Conservation (phyloP, 495 filamentous ascomycete species). For the Astrothelium subdiscretum region DNA sequence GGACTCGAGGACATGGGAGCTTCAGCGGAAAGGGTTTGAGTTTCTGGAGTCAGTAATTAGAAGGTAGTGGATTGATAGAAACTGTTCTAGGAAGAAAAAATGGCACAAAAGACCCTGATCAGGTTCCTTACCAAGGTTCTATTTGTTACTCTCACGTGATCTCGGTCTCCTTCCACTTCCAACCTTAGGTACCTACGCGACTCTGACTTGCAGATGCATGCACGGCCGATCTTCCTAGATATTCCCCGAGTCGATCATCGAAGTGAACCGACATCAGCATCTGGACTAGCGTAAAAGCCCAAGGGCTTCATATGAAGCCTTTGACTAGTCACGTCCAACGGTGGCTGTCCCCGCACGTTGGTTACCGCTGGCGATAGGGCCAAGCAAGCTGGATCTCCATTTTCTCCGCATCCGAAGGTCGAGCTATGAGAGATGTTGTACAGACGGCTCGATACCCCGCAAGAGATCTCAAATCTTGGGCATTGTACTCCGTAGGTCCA, state of each 20-base stretch:
- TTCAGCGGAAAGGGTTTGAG: slow-evolving; percentile 5
- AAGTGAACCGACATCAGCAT: too few species aligned
- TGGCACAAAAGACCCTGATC: too few species aligned
- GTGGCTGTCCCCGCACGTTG: not conserved
- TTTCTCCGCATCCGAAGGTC: not conserved
- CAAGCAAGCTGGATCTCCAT: not conserved
- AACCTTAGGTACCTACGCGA: too few species aligned
- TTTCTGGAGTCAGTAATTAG: not conserved
- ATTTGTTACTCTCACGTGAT: too few species aligned
- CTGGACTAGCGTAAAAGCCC: too few species aligned
- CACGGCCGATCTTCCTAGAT: too few species aligned
- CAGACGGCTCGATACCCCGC: not conserved
- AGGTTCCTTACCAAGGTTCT: too few species aligned
- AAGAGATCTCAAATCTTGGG: not conserved
- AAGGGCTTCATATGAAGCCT: too few species aligned
- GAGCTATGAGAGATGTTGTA: not conserved
- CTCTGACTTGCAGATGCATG: too few species aligned
- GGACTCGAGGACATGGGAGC: not conserved
- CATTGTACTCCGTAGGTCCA: not conserved
- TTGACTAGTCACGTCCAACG: not conserved
- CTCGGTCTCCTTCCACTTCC: too few species aligned
- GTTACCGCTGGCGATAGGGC: not conserved
- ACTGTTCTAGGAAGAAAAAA: not conserved
- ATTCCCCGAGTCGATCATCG: too few species aligned
- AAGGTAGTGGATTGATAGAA: not conserved